Base-by-base conservation (phyloP, 805 yeast species). In the Sugiyamaella chiloensis region DNA sequence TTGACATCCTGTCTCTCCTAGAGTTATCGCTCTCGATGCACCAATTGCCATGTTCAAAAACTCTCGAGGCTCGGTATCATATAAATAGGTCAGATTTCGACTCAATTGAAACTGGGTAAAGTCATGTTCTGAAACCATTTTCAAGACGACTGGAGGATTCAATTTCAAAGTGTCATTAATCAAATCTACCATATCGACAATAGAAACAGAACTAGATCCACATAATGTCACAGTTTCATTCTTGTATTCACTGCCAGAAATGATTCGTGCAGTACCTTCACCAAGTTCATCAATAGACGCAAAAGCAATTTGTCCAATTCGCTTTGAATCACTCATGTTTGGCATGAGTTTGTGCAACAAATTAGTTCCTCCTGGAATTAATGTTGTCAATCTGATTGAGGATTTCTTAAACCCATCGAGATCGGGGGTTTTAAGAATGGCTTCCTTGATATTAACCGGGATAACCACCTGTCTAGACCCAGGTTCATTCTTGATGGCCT, bases 251-350 rank as follows among this genome's bases (percentile, higher is more conserved):
- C 12, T 19, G 9, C 26, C 21, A 27, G 45, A 12, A 30, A 42
- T 42, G 17, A 42, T 20, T 8, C 30, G 6, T 6, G 45, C 45
- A 7, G 45, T 42, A 12, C 42, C 45, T 42, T 42, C 45, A 16
- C 45, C 45, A 30, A 42, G 41, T 7, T 42, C 45, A 30, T 21
- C 45, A 42, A 42, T 42, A 12, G 43, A 29, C 14, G 44, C 42
- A n/a, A 23, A 20, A 21, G 45, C 45, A 14, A 42, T 42, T 14
- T 37, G 32, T 37, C 42, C 45, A n/a, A 27, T 34, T 8, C 20
- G 8, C 24, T n/a, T 42, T 7, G 37, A 37, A 17, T 23, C 45
- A 6, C 26, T 24, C 16, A 21, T 17, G n/a, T 9, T 12, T 6
- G 27, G 24, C 27, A 37, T 20, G 8, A 16, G n/a, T 6, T 8